phyloP scores from a whole-genome alignment of 176 grass and related monocot species.

The Urochloa ruziziensis region DNA sequence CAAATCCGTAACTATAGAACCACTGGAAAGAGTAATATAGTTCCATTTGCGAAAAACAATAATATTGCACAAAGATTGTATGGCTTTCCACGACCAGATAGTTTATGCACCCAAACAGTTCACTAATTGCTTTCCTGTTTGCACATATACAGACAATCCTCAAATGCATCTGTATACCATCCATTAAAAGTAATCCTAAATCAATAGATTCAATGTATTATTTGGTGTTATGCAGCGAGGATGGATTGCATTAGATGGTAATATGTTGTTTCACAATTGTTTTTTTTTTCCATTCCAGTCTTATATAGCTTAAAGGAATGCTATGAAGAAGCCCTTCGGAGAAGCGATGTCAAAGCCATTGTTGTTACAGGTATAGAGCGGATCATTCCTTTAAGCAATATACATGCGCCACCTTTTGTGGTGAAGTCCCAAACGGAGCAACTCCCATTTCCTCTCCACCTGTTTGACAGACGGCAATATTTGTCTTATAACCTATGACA shows the following conservation, averaged over 20 bases:
- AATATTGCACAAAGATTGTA: neutral
- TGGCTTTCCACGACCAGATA: neutral
- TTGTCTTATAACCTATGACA: conserved; percentile 36
- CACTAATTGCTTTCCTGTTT: neutral
- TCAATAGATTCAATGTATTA: neutral
- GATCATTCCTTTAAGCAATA: conserved; percentile 31
- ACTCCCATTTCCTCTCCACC: neutral
- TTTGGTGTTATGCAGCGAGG: neutral
- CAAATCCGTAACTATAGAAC: neutral
- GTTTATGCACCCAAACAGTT: neutral
- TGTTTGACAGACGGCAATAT: neutral
- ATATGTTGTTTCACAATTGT: conserved; percentile 8
- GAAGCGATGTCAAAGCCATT: conserved; percentile 91
- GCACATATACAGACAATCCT: neutral
- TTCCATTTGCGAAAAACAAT: neutral
- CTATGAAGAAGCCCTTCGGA: conserved; percentile 73
- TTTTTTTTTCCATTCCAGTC: conserved; percentile 42
- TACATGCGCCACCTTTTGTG: neutral
- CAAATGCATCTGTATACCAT: neutral
- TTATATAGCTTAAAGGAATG: conserved; percentile 66
- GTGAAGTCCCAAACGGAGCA: neutral
- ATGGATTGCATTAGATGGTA: neutral
- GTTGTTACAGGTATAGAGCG: conserved; percentile 65
- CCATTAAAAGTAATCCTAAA: neutral
- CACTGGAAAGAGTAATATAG: neutral